Evolutionary conservation across 345 rosid species (phyloP), one percentile per base, ranked within the genome.

Genomic region (Noccaea caerulescens): DNA sequence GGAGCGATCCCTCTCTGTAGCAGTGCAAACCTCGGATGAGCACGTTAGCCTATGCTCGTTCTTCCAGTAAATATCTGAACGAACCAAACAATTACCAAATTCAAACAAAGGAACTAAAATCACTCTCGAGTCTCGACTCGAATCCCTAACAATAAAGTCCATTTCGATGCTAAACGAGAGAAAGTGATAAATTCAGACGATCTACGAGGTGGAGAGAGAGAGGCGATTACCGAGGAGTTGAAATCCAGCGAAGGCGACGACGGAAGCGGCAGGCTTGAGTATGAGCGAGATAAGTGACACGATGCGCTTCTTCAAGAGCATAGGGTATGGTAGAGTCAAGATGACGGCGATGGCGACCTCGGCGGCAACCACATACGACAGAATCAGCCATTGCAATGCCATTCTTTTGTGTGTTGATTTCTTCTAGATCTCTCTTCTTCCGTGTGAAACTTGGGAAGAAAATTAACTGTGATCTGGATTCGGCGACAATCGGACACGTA

Each of bases 381-480:
- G 77, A 43, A 91, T 84, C 82, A 83, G 72, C 97, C 97, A 91
- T 80, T 91, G 97, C 82, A 91, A 77, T 75, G 84, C 97, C 96
- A 91, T 91, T 80, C 11, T 18, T n/a, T n/a, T 61, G 30, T 27
- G 30, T 27, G 30, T 27, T 27, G 30, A 3, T 27, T 71, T 70
- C 76, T 64, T 58, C 41, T 41, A 32, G 72, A 41, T 65, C 72
- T 65, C 56, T 54, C 10, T 13, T 64, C 63, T 36, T 46, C 42
- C 33, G 44, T 37, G 37, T 65, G 2, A 18, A 20, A 34, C 13
- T 9, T 16, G 30, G 46, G 34, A 10, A 27, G 20, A 55, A 18
- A 25, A 25, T 25, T 7, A 27, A 36, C 47, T 51, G 7, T 37
- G 74, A 68, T 68, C 52, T 75, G 69, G 73, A 53, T 27, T 75